Conservation (phyloP, 371 early-diverging fungal species). For the Batkoa obscura region DNA sequence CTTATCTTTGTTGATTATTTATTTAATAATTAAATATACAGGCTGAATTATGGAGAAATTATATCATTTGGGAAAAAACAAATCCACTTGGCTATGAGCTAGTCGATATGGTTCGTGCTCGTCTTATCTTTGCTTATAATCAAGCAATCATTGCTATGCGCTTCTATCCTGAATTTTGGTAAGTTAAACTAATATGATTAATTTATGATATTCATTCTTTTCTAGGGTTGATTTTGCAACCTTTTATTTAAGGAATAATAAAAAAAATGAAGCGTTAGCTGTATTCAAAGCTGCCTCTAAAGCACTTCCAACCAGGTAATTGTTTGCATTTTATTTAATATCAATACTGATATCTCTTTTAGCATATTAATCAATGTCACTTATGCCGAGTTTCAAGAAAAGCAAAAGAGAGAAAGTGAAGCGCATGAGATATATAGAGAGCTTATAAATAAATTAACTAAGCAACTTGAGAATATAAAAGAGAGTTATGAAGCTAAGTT, state of each 20-base stretch:
- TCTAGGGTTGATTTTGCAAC: constrained; percentile 43
- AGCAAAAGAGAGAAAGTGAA: constrained; percentile 37
- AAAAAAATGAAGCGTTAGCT: constrained; percentile 49
- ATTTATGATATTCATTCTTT: constrained; percentile 13
- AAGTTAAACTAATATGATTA: constrained; percentile 6
- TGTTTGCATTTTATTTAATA: not conserved
- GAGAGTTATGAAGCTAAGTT: constrained; percentile 22
- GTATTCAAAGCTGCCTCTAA: constrained; percentile 50
- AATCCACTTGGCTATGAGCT: constrained; percentile 74
- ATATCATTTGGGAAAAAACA: constrained; percentile 74
- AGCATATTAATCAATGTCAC: constrained; percentile 48
- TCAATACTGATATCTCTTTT: not conserved
- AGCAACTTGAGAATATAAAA: constrained; percentile 26
- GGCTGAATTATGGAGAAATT: constrained; percentile 60
- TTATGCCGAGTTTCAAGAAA: constrained; percentile 71
- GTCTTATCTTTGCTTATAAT: constrained; percentile 74
- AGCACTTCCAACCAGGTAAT: constrained; percentile 52
- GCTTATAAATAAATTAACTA: constrained; percentile 33
- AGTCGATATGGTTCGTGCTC: constrained; percentile 24
- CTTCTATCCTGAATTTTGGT: constrained; percentile 83
- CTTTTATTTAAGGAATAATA: constrained; percentile 44
- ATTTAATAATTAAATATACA: constrained; percentile 7
- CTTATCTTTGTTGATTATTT: not conserved
- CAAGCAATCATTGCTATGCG: constrained; percentile 65
- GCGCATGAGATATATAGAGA: constrained; percentile 52